Evolutionary conservation across 2,329 filamentous ascomycete species (phyloP).

Genomic region (Byssochlamys sp.): DNA sequence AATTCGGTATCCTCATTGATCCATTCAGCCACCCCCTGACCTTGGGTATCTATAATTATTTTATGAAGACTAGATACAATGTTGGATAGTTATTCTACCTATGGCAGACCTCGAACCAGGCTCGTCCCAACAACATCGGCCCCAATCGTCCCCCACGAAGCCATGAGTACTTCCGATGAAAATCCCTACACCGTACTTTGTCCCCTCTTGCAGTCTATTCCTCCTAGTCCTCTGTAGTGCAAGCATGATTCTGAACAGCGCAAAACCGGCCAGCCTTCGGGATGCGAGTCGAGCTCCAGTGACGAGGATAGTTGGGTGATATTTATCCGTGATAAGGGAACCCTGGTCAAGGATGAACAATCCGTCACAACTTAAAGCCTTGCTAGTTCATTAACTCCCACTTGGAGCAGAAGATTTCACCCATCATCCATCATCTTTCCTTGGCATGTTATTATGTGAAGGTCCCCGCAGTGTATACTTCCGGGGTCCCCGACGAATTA

Average conservation of each 20-base stretch:
- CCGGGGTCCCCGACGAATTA: neutral
- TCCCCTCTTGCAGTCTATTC: neutral
- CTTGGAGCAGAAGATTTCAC: neutral
- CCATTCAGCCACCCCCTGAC: too few species aligned
- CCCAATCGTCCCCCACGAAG: neutral
- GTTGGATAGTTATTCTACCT: too few species aligned
- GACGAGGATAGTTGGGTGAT: neutral
- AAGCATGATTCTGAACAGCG: neutral
- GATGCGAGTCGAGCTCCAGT: neutral
- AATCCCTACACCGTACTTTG: neutral
- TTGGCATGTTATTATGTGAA: neutral
- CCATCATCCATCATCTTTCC: neutral
- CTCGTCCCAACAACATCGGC: neutral
- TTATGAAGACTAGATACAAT: too few species aligned
- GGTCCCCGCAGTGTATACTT: neutral
- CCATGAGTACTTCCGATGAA: neutral
- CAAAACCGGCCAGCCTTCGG: neutral
- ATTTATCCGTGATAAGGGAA: neutral
- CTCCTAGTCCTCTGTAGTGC: neutral
- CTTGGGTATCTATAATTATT: too few species aligned
- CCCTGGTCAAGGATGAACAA: neutral
- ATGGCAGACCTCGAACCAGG: too few species aligned
- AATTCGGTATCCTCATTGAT: too few species aligned
- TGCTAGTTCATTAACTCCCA: neutral
- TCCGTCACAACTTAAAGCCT: neutral